Evolutionary conservation across 2,329 filamentous ascomycete genomes (phyloP).

Genomic region (Aspergillus hortae): DNA sequence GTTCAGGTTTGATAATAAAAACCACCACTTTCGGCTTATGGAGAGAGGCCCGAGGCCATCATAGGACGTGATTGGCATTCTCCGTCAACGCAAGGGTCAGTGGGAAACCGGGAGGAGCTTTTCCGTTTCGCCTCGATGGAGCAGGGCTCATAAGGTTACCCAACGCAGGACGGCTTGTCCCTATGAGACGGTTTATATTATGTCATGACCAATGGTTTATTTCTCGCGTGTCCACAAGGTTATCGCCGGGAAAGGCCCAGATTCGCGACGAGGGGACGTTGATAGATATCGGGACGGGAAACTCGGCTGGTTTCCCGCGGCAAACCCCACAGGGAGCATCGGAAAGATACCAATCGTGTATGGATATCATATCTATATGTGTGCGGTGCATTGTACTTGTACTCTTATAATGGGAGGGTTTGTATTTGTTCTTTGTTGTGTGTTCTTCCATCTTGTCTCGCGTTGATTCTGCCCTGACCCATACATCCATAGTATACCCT

Average conservation of each 20-base stretch:
- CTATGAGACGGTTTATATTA: slow-evolving; percentile 18
- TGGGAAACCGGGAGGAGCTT: slow-evolving; percentile 14
- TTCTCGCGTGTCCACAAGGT: slow-evolving; percentile 23
- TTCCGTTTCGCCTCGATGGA: slow-evolving; percentile 17
- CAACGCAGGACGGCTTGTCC: not conserved
- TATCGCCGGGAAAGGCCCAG: slow-evolving; percentile 30
- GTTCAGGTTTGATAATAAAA: slow-evolving; percentile 28
- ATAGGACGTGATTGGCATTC: slow-evolving; percentile 17
- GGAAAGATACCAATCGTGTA: slow-evolving; percentile 13
- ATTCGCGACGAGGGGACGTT: slow-evolving; percentile 18
- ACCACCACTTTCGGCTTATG: slow-evolving; percentile 18
- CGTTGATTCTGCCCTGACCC: not conserved
- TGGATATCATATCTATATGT: slow-evolving; percentile 30
- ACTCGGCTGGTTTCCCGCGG: slow-evolving; percentile 32
- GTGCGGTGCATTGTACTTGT: slow-evolving; percentile 8
- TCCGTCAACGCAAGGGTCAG: slow-evolving; percentile 17
- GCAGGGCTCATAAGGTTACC: slow-evolving; percentile 20
- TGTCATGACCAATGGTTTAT: slow-evolving; percentile 19
- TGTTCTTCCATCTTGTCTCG: slow-evolving; percentile 4
- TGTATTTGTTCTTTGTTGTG: slow-evolving; percentile 10
- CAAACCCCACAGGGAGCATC: slow-evolving; percentile 23
- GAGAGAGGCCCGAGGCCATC: not conserved
- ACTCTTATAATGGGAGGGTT: slow-evolving; percentile 21
- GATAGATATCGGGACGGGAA: slow-evolving; percentile 29
- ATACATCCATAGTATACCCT: not conserved